Evolutionary conservation across 495 filamentous ascomycete genomes (phyloP).

Genomic region (Copromyces sp.): DNA sequence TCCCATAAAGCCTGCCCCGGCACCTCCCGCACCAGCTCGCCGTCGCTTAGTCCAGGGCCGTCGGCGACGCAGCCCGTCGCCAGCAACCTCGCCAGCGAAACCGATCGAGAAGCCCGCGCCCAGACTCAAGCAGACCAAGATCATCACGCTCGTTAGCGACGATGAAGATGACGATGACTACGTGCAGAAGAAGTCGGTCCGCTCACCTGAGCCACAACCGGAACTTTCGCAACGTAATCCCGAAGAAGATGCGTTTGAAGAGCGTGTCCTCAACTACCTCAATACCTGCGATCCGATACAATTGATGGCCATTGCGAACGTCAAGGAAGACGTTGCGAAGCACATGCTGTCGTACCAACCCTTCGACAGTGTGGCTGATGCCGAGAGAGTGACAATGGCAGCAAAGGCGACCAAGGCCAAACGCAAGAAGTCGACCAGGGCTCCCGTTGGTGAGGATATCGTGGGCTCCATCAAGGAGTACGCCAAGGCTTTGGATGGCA

Average conservation of each 20-base stretch:
- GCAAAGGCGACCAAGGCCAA: conserved; percentile 19
- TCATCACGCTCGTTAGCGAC: conserved; percentile 23
- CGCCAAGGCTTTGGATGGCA: conserved; percentile 43
- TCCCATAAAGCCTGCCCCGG: background rate
- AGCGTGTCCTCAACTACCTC: conserved; percentile 62
- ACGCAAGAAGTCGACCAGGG: conserved; percentile 21
- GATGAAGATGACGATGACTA: conserved; percentile 17
- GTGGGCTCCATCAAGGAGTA: conserved; percentile 25
- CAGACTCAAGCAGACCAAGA: background rate
- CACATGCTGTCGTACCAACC: conserved; percentile 59
- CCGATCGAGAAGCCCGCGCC: background rate
- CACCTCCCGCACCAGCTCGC: conserved; percentile 11
- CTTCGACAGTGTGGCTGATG: conserved; percentile 50
- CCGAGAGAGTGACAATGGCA: conserved; percentile 48
- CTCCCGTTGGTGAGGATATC: conserved; percentile 30
- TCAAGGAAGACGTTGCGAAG: conserved; percentile 55
- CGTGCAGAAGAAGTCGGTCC: conserved; percentile 7
- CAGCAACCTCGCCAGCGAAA: conserved; percentile 11
- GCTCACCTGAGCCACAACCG: conserved; percentile 4
- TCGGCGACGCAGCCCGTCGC: conserved; percentile 9
- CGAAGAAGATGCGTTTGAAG: conserved; percentile 16
- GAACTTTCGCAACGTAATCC: conserved; percentile 3
- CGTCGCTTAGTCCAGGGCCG: conserved; percentile 24
- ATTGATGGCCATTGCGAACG: conserved; percentile 65
- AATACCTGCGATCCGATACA: conserved; percentile 65